phyloP scores from a whole-genome alignment of 2,329 filamentous ascomycete genomes.

The Aspergillus sp. region DNA sequence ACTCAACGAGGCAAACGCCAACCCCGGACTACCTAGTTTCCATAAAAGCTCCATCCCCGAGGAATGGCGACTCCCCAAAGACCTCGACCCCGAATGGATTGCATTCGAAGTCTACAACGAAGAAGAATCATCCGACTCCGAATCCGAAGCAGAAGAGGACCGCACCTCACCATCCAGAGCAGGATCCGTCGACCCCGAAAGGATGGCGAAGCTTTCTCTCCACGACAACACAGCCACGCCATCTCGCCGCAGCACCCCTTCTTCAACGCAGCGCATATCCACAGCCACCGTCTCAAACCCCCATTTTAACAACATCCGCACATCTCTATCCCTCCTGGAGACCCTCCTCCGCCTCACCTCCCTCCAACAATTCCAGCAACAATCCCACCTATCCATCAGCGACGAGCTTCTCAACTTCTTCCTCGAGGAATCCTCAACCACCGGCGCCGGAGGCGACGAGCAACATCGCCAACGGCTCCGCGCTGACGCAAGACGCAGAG shows the following conservation, averaged over 20 bases:
- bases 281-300: slow-evolving; percentile 47
- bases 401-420: slow-evolving; percentile 91
- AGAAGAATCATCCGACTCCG: slow-evolving; percentile 58
- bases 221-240: slow-evolving; percentile 29
- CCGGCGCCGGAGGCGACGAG: slow-evolving; percentile 64
- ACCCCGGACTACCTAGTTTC: slow-evolving; percentile 17
- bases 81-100: slow-evolving; percentile 87
- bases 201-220: slow-evolving; percentile 53
- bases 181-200: slow-evolving; percentile 43
- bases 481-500: slow-evolving; percentile 60
- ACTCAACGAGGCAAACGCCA: slow-evolving; percentile 25
- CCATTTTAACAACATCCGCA: slow-evolving; percentile 58
- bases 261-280: slow-evolving; percentile 18
- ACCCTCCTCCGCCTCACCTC: slow-evolving; percentile 83
- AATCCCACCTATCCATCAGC: slow-evolving; percentile 82
- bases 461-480: slow-evolving; percentile 62
- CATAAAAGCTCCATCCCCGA: slow-evolving; percentile 39
- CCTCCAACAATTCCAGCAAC: slow-evolving; percentile 88
- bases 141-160: slow-evolving; percentile 44
- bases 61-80: slow-evolving; percentile 66
- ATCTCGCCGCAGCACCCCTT: slow-evolving; percentile 25
- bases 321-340: slow-evolving; percentile 78
- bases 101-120: slow-evolving; percentile 82
- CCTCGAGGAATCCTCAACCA: slow-evolving; percentile 67
- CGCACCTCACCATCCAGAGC: slow-evolving; percentile 18